Percentiles rank a stretch among this genome's conserved stretches.
These are phyloP conservation scores for Colletotrichum plurivorum DNA, from an alignment of 2,329 filamentous ascomycete genomes.

Conservation along the genomic window DNA sequence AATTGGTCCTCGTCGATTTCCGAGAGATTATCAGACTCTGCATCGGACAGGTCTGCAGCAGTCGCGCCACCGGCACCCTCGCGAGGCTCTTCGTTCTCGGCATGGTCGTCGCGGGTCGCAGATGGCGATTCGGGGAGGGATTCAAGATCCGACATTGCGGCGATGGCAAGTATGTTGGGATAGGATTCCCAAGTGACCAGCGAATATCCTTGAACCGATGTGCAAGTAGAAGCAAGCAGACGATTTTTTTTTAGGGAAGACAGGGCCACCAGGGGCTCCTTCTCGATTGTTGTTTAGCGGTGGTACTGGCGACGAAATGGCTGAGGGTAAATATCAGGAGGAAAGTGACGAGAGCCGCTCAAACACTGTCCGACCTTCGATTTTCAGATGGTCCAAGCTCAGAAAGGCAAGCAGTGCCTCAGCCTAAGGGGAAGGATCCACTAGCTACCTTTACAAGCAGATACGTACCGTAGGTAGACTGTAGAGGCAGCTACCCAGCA, in stretches of 20 bases:
- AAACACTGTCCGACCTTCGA: slow-evolving; percentile 15
- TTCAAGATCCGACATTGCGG: slow-evolving; percentile 62
- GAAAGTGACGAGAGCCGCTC: too few species aligned
- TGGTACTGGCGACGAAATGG: too few species aligned
- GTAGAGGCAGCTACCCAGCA: not conserved
- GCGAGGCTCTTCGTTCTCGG: slow-evolving; percentile 58
- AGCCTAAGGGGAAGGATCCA: slow-evolving; percentile 11
- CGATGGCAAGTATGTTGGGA: not conserved
- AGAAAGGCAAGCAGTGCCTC: not conserved
- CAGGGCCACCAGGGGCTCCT: too few species aligned
- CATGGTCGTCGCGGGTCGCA: slow-evolving; percentile 46
- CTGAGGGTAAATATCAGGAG: too few species aligned
- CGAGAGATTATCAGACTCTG: slow-evolving; percentile 72
- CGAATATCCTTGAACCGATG: not conserved
- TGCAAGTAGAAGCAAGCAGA: not conserved
- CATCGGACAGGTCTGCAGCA: slow-evolving; percentile 63
- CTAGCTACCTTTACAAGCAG: not conserved
- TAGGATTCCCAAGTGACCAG: too few species aligned
- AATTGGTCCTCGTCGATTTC: slow-evolving; percentile 80
- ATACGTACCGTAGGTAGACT: not conserved
- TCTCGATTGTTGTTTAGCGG: too few species aligned
- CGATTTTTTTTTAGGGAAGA: too few species aligned
- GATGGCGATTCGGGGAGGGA: slow-evolving; percentile 57
- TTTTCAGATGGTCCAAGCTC: slow-evolving; percentile 40
- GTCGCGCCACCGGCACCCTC: slow-evolving; percentile 55